phyloP scores from a whole-genome alignment of 73 alveolate genomes.

The Paramecium primaurelia region DNA sequence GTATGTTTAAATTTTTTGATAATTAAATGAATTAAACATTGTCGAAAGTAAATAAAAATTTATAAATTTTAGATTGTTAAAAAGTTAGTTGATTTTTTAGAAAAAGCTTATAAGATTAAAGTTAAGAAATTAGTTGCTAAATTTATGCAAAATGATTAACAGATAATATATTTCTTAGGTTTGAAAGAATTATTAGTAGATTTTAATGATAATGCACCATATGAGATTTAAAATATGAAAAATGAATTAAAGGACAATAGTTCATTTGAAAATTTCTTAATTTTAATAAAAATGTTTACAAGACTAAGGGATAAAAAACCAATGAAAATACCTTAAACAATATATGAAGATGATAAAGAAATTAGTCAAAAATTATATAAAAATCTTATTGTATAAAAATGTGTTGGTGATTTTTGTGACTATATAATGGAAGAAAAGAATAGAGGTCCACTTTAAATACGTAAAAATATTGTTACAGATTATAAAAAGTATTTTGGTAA shows the following conservation, averaged over 20 bases:
- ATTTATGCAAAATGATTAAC: conserved; percentile 10
- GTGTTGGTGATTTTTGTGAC: conserved; percentile 63
- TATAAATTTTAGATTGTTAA: not conserved
- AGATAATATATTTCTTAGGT: conserved; percentile 13
- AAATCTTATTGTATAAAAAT: conserved; percentile 44
- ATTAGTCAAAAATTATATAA: conserved; percentile 35
- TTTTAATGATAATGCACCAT: conserved; percentile 34
- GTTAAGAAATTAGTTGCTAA: conserved; percentile 51
- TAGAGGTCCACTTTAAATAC: conserved; percentile 48
- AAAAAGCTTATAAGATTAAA: conserved; percentile 42
- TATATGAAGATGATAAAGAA: conserved; percentile 53
- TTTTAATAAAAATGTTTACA: not conserved
- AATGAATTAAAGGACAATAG: not conserved
- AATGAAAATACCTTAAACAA: conserved; percentile 23
- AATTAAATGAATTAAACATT: not conserved
- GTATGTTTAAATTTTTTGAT: conserved; percentile 12
- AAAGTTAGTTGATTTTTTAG: conserved; percentile 41
- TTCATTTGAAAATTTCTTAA: conserved; percentile 26
- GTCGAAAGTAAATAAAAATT: not conserved
- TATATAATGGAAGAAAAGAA: conserved; percentile 56
- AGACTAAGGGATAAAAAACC: not conserved
- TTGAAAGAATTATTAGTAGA: conserved; percentile 49
- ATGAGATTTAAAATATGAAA: not conserved
- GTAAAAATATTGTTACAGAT: conserved; percentile 52
- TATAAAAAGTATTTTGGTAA: conserved; percentile 55